A percentile compares a stretch with the other conserved stretches of the same genome.
These are phyloP conservation scores for Pleurotus sapidus DNA, from an alignment of 768 basidiomycete species.

Conservation along the genomic window DNA sequence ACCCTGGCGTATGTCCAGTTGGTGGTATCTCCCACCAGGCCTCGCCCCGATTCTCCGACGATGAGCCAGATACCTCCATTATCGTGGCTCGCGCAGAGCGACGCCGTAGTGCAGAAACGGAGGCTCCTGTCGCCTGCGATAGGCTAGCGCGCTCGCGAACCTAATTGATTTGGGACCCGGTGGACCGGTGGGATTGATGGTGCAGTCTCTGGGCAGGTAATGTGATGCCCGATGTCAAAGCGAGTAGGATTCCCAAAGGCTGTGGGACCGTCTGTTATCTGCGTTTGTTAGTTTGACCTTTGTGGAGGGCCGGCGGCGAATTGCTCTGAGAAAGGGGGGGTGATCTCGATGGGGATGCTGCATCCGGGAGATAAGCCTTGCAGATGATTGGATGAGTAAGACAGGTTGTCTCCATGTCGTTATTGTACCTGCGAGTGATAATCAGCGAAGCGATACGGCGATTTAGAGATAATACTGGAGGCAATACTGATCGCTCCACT, in stretches of 20 bases:
- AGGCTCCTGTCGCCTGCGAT: background rate
- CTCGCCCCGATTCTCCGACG: slow-evolving; percentile 6
- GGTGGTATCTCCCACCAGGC: background rate
- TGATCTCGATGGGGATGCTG: background rate
- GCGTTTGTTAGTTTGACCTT: background rate
- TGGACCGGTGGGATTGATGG: background rate
- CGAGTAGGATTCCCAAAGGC: background rate
- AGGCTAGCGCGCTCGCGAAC: background rate
- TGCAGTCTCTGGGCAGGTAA: background rate
- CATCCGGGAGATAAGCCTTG: background rate
- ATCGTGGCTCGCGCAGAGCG: background rate
- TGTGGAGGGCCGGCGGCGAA: slow-evolving; percentile 5
- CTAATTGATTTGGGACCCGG: background rate
- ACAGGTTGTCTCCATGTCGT: background rate
- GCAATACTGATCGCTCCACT: background rate
- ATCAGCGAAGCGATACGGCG: background rate
- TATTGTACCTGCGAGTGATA: background rate
- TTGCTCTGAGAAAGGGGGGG: background rate
- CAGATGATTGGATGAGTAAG: background rate
- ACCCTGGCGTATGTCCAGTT: background rate
- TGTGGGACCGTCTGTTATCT: too few relatives aligned
- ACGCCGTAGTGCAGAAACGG: background rate
- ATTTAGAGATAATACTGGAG: background rate
- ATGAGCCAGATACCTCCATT: background rate
- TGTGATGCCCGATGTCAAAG: background rate